Percentiles rank a stretch among this genome's conserved stretches.
These are phyloP conservation scores for Aschersonia sp. DNA, from an alignment of 2,329 filamentous ascomycete genomes.

Conservation along the genomic window DNA sequence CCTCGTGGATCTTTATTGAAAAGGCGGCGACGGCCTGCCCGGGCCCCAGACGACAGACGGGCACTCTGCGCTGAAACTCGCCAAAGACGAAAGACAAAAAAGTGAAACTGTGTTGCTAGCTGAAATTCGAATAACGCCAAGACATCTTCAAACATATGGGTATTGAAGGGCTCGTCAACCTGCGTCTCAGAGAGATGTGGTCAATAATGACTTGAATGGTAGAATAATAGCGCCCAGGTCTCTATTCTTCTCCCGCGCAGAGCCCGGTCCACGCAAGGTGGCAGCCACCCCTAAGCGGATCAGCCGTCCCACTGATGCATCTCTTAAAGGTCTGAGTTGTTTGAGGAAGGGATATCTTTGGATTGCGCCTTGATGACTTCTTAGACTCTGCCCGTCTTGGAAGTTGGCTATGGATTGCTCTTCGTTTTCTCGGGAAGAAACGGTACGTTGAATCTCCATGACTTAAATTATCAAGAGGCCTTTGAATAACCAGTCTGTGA, in stretches of 20 bases:
- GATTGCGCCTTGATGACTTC: not conserved
- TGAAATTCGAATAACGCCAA: not conserved
- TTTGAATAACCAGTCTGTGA: not conserved
- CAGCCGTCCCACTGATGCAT: not conserved
- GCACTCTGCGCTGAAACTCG: not conserved
- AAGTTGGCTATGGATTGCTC: not conserved
- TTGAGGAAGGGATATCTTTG: not conserved
- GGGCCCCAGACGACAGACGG: not conserved
- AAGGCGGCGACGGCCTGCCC: too few relatives aligned
- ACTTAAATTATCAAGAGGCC: not conserved
- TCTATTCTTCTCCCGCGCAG: constrained; percentile 2
- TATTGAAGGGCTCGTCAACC: constrained; percentile 1
- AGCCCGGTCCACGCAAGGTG: not conserved
- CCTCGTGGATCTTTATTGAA: too few relatives aligned
- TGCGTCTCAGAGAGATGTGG: not conserved
- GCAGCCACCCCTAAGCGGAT: not conserved
- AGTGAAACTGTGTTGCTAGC: not conserved
- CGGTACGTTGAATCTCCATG: constrained; percentile 3
- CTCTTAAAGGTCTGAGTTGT: not conserved
- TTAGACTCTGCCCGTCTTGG: not conserved
- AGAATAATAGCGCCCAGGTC: constrained; percentile 2
- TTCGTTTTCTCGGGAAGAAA: constrained; percentile 4
- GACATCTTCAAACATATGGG: not conserved
- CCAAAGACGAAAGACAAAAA: not conserved
- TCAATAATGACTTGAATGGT: constrained; percentile 4